These are phyloP conservation scores for Rhizomucor pusillus DNA, from an alignment of 371 early-diverging fungal species.

Conservation along the genomic window DNA sequence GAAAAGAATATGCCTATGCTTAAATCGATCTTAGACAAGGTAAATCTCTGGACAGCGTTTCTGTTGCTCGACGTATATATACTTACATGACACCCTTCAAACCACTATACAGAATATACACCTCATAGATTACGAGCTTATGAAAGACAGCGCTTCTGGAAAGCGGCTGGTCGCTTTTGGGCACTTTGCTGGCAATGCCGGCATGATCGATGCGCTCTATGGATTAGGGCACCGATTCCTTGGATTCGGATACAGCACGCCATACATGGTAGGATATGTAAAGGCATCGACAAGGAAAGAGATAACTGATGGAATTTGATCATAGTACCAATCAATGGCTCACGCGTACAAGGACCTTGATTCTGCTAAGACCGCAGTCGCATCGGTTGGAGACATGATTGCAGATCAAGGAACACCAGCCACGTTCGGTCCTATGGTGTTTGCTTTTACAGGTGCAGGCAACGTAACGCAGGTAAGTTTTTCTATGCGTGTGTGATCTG, in stretches of 20 bases:
- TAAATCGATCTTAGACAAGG: conserved; percentile 84
- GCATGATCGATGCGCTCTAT: conserved; percentile 90
- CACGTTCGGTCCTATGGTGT: conserved; percentile 86
- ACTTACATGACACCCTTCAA: conserved; percentile 7
- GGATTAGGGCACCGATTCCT: conserved; percentile 91
- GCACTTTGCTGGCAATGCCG: conserved; percentile 93
- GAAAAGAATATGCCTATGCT: conserved; percentile 91
- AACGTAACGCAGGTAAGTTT: conserved; percentile 79
- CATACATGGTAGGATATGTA: conserved; percentile 93
- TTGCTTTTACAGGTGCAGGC: conserved; percentile 94
- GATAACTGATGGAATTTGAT: background rate
- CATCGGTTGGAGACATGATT: conserved; percentile 78
- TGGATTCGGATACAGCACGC: conserved; percentile 88
- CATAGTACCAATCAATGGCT: conserved; percentile 77
- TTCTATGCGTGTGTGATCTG: no score
- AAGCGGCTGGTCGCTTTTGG: conserved; percentile 92
- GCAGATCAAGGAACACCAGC: conserved; percentile 83
- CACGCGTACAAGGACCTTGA: conserved; percentile 82
- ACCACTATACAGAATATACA: conserved; percentile 67
- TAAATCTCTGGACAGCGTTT: no score
- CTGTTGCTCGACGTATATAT: no score
- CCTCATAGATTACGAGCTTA: conserved; percentile 94
- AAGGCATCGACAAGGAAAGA: no score
- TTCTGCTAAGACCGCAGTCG: conserved; percentile 75
- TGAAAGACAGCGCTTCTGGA: conserved; percentile 70